Percentiles rank a stretch among this genome's conserved stretches.
These are phyloP conservation scores for Bipolaris cookei DNA, from an alignment of 2,329 filamentous ascomycete species.

Conservation along the genomic window DNA sequence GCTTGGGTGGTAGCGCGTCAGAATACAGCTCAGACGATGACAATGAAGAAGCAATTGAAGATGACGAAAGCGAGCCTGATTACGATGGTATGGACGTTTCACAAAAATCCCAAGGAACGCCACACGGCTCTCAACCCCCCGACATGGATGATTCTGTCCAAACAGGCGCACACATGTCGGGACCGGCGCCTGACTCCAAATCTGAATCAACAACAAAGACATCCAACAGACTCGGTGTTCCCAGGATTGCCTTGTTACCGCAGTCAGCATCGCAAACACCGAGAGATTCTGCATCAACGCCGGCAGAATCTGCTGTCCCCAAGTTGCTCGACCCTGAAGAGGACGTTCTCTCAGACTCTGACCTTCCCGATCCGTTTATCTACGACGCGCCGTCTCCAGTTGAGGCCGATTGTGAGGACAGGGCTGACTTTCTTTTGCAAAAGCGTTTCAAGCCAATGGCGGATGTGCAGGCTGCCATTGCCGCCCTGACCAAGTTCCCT, in stretches of 20 bases:
- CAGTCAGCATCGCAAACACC: constrained; percentile 38
- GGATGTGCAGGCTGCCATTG: constrained; percentile 52
- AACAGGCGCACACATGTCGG: constrained; percentile 15
- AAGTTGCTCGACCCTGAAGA: constrained; percentile 42
- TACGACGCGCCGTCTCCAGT: constrained; percentile 34
- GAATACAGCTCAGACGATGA: constrained; percentile 26
- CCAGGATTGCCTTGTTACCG: constrained; percentile 30
- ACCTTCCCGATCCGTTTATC: constrained; percentile 48
- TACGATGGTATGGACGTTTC: constrained; percentile 20
- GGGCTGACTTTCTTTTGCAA: constrained; percentile 52
- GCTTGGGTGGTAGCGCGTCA: constrained; percentile 27
- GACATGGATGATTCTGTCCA: constrained; percentile 20
- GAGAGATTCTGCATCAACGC: constrained; percentile 33
- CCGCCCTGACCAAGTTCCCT: constrained; percentile 52
- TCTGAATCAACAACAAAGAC: constrained; percentile 13
- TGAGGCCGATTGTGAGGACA: constrained; percentile 47
- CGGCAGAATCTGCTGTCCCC: constrained; percentile 27
- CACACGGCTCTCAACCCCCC: constrained; percentile 29
- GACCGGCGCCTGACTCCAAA: constrained; percentile 13
- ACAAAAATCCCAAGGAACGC: constrained; percentile 21
- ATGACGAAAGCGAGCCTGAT: constrained; percentile 27
- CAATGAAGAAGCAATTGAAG: constrained; percentile 20
- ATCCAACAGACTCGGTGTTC: constrained; percentile 20
- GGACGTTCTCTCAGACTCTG: constrained; percentile 44
- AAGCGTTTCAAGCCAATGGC: constrained; percentile 52